phyloP scores from a whole-genome alignment of 306 rosid species.

The Phaseolus lunatus region DNA sequence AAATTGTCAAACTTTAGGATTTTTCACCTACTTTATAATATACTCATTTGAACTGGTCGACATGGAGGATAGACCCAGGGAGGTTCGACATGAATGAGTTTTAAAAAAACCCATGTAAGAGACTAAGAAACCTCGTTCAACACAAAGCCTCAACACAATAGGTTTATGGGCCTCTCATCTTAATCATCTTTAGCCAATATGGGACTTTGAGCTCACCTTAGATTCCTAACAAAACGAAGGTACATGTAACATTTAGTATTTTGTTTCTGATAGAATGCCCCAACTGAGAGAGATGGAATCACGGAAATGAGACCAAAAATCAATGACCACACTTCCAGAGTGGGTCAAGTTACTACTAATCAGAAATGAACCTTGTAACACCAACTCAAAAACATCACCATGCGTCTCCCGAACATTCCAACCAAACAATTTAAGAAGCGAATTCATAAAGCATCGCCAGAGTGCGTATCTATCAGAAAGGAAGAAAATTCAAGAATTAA shows the following conservation, averaged over 20 bases:
- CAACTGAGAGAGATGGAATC: neutral
- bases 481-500: neutral
- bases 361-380: slow-evolving; percentile 21
- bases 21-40: no score
- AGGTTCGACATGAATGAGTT: no score
- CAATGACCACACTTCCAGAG: neutral
- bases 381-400: slow-evolving; percentile 17
- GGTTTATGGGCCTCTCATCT: no score
- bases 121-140: no score
- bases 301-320: slow-evolving; percentile 11
- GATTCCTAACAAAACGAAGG: no score
- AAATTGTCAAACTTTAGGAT: no score
- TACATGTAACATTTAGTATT: slow-evolving; percentile 9
- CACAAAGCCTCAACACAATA: no score
- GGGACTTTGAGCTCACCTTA: no score
- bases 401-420: neutral
- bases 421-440: neutral
- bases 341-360: slow-evolving; percentile 5
- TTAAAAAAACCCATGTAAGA: no score
- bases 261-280: slow-evolving; percentile 3
- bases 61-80: no score
- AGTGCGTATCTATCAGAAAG: slow-evolving; percentile 3
- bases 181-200: no score
- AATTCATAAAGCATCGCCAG: neutral
- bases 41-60: no score